A percentile compares a stretch with the other conserved stretches of the same genome.
Conservation (phyloP, 768 basidiomycete genomes). For the Tephrocybe sp. region DNA sequence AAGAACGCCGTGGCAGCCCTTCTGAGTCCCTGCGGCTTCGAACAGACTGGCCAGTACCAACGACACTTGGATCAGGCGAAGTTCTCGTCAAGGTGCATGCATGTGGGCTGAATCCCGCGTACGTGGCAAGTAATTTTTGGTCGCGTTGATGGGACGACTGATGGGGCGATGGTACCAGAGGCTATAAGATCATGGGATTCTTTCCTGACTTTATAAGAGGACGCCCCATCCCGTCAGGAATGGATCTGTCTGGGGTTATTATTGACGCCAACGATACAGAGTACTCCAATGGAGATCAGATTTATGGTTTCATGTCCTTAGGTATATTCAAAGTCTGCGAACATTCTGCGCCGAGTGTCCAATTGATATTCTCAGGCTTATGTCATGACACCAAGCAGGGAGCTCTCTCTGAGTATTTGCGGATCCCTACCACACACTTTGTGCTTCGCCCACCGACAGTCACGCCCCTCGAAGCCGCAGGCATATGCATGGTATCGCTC, state of each 20-base stretch:
- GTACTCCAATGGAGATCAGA: slow-evolving; percentile 48
- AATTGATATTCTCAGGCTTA: not conserved
- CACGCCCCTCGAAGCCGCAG: slow-evolving; percentile 47
- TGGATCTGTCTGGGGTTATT: slow-evolving; percentile 54
- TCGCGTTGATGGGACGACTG: too few relatives aligned
- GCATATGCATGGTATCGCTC: slow-evolving; percentile 43
- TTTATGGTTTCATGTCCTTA: slow-evolving; percentile 45
- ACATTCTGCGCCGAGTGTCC: not conserved
- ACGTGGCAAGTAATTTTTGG: not conserved
- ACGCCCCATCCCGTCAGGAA: slow-evolving; percentile 44
- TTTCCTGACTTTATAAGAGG: slow-evolving; percentile 37
- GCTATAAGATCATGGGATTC: slow-evolving; percentile 43
- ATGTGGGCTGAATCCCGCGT: slow-evolving; percentile 8
- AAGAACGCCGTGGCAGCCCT: slow-evolving; percentile 5
- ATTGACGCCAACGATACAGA: slow-evolving; percentile 43
- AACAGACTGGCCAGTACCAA: slow-evolving; percentile 3
- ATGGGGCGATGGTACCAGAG: too few relatives aligned
- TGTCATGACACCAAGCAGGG: slow-evolving; percentile 36
- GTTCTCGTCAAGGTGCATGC: slow-evolving; percentile 5
- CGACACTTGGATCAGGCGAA: slow-evolving; percentile 3
- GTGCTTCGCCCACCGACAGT: slow-evolving; percentile 38
- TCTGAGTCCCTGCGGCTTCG: not conserved
- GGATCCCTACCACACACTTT: slow-evolving; percentile 30
- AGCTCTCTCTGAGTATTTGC: slow-evolving; percentile 47
- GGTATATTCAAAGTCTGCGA: not conserved